Base-by-base conservation (phyloP, 2,329 filamentous ascomycete genomes). In the Neonectria sp. region DNA sequence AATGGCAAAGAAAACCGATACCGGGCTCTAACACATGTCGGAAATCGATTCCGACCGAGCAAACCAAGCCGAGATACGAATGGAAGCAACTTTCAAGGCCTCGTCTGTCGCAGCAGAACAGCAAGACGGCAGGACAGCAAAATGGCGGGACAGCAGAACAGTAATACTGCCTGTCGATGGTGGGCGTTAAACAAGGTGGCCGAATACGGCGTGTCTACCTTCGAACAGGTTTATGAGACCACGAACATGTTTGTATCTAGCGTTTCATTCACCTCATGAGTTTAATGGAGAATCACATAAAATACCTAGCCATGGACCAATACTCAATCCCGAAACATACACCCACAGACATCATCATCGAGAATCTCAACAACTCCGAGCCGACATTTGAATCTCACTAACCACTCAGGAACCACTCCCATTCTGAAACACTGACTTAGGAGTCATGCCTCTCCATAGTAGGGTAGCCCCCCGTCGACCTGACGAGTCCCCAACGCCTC, bases 241-340 rank as follows among this genome's bases (percentile, higher is more conserved):
- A 63, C 60, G 60, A 63, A 63, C 46, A 63, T 55, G 55, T 56
- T 63, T 63, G 25, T 49, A 57, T 21, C 27, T 63, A 63, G 60
- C 45, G 31, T 51, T 63, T 63, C 60, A 46, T 57, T 63, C 51
- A 55, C 21, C 21, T 57, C 52, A 63, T 31, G 53, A 55, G 9
- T 24, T 21, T 62, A 63, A 63, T 63, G 53, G 40, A 56, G 49
- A 25, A 56, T 3, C 24, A 8, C 6, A 51, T 17, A 43, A 43
- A 31, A 63, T 40, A 51, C 46, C 25, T 7, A 31, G n/a, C 21
- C 11, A 13, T 35, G 29, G 43, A n/a, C 53, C 35, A 7, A 37
- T 4, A 15, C 29, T 6, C 31, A 33, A n/a, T 33, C 29, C 51
- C n/a, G n/a, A 53, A 53, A 53, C 29, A 6, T n/a, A 52, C 48